These are phyloP conservation scores for Dendrocalamus latiflorus DNA, from an alignment of 202 grass and related monocot genomes.

Conservation along the genomic window DNA sequence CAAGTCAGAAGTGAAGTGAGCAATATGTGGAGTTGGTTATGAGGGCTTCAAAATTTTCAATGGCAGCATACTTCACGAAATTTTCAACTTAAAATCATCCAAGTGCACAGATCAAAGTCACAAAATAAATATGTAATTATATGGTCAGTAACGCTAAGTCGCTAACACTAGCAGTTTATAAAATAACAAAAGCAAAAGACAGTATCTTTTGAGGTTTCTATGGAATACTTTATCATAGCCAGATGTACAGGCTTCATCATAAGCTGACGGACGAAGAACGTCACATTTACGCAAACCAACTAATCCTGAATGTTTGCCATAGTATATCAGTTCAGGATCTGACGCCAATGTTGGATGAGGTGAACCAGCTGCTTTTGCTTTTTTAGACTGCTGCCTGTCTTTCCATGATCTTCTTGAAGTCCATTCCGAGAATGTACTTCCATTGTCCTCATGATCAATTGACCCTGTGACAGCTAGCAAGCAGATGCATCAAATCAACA, in stretches of 20 bases:
- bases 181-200: not conserved
- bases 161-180: not conserved
- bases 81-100: not conserved
- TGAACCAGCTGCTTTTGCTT: constrained; percentile 42
- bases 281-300: constrained; percentile 61
- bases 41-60: not conserved
- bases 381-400: constrained; percentile 60
- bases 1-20: not conserved
- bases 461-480: constrained; percentile 35
- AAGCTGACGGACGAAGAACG: constrained; percentile 29
- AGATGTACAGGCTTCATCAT: constrained; percentile 54
- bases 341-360: constrained; percentile 34
- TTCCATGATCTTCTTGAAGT: constrained; percentile 74
- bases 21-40: not conserved
- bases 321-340: constrained; percentile 88
- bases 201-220: not conserved
- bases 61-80: not conserved
- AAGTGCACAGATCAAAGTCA: not conserved
- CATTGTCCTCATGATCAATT: constrained; percentile 17
- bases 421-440: constrained; percentile 61
- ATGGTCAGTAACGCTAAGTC: not conserved
- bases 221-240: constrained; percentile 82
- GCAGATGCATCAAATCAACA: not conserved
- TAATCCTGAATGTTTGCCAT: constrained; percentile 90
- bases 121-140: not conserved